Conservation (phyloP, 2,329 filamentous ascomycete genomes). For the Fusarium ramigenum region DNA sequence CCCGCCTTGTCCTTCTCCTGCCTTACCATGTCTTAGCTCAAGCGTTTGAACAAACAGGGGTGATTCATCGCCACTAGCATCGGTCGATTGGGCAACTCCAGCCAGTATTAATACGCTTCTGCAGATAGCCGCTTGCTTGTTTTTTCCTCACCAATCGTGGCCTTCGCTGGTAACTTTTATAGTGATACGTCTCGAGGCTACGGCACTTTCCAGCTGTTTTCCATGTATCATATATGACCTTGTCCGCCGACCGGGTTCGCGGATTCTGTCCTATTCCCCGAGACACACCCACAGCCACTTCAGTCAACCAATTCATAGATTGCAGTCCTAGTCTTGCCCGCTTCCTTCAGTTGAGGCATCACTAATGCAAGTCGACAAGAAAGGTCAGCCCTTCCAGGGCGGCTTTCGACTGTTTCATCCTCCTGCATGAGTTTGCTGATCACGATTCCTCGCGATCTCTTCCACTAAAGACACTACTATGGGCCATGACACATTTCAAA, state of each 20-base stretch:
- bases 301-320: neutral
- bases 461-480: neutral
- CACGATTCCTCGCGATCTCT: constrained; percentile 6
- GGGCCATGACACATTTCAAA: neutral
- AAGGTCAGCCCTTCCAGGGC: neutral
- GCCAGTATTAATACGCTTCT: neutral
- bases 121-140: neutral
- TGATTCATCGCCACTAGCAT: constrained; percentile 1
- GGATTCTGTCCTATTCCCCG: constrained; percentile 11
- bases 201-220: neutral
- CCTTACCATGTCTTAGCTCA: constrained; percentile 12
- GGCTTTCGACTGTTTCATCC: constrained; percentile 13
- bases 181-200: neutral
- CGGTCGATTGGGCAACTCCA: neutral
- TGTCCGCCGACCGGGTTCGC: constrained; percentile 27
- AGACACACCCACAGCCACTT: constrained; percentile 28
- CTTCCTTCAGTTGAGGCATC: neutral
- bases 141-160: neutral
- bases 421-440: neutral
- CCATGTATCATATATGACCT: neutral
- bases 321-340: neutral
- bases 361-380: constrained; percentile 11
- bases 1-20: constrained; percentile 1
- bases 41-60: neutral
- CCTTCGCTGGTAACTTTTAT: neutral